These are phyloP conservation scores for Quercus phellos DNA, from an alignment of 331 rosid genomes.

Conservation along the genomic window DNA sequence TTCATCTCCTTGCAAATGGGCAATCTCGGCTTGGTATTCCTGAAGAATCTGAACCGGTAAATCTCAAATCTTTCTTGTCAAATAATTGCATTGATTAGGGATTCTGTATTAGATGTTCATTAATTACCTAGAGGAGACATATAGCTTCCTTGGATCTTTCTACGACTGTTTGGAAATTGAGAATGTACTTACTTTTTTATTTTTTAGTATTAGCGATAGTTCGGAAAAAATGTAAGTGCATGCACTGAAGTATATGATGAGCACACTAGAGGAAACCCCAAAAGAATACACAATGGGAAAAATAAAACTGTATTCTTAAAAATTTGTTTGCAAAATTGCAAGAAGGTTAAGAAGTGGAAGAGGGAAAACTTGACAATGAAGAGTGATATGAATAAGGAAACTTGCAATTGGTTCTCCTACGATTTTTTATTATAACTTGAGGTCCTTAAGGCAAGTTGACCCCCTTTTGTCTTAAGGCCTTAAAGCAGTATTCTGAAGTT, in stretches of 20 bases:
- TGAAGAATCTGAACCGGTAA: slow-evolving; percentile 68
- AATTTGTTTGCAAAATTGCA: background rate
- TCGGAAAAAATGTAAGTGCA: background rate
- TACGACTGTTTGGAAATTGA: background rate
- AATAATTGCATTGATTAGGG: background rate
- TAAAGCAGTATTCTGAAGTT: background rate
- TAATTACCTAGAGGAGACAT: background rate
- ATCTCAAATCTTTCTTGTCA: slow-evolving; percentile 20
- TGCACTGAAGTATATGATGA: background rate
- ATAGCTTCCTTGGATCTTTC: background rate
- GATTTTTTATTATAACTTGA: too few species aligned
- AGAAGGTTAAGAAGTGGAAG: background rate
- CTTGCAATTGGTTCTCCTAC: too few species aligned
- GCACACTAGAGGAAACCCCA: background rate
- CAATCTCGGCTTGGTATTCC: slow-evolving; percentile 78
- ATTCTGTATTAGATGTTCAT: background rate
- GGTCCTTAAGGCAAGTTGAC: too few species aligned
- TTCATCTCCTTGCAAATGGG: slow-evolving; percentile 88
- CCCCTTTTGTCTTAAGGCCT: too few species aligned
- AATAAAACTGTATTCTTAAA: background rate
- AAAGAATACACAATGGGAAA: background rate
- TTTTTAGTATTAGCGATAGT: background rate
- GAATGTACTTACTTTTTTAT: background rate
- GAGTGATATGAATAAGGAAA: background rate
- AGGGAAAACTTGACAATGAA: background rate